phyloP scores from a whole-genome alignment of 257 asterid species.

The Solanum ossicruentum region DNA sequence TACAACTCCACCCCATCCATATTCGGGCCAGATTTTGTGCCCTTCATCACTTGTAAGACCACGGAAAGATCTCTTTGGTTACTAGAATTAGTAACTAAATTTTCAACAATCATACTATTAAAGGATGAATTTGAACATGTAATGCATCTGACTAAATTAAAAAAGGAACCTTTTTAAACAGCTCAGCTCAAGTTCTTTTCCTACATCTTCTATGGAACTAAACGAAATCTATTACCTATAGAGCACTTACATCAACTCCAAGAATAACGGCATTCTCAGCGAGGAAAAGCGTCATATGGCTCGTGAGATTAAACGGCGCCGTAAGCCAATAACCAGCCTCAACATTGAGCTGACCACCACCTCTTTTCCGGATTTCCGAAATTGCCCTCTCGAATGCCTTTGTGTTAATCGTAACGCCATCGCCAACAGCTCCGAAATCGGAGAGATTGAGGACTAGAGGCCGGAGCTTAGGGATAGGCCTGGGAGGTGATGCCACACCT shows the following conservation, averaged over 20 bases:
- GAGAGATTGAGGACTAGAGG: constrained; percentile 46
- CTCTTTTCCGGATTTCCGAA: constrained; percentile 43
- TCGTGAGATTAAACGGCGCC: constrained; percentile 88
- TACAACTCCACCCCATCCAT: background rate
- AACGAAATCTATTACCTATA: background rate
- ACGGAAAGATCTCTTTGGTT: background rate
- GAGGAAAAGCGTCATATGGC: constrained; percentile 70
- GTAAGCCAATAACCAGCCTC: constrained; percentile 74
- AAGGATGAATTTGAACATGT: background rate
- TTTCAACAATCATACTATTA: background rate
- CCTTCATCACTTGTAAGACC: background rate
- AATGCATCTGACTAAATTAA: background rate
- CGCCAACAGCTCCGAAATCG: constrained; percentile 86
- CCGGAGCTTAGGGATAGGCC: constrained; percentile 64
- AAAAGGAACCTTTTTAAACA: background rate
- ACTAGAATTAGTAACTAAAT: background rate
- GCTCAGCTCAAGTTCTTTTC: background rate
- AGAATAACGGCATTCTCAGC: constrained; percentile 68
- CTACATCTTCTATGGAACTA: background rate
- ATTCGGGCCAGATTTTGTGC: background rate
- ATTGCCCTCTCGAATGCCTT: constrained; percentile 64
- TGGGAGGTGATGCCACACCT: constrained; percentile 19
- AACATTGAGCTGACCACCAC: constrained; percentile 93
- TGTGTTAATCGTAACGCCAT: constrained; percentile 64
- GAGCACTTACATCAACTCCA: constrained; percentile 54